Evolutionary conservation across 768 basidiomycete genomes (phyloP).

Genomic region (Clavulina sp.): DNA sequence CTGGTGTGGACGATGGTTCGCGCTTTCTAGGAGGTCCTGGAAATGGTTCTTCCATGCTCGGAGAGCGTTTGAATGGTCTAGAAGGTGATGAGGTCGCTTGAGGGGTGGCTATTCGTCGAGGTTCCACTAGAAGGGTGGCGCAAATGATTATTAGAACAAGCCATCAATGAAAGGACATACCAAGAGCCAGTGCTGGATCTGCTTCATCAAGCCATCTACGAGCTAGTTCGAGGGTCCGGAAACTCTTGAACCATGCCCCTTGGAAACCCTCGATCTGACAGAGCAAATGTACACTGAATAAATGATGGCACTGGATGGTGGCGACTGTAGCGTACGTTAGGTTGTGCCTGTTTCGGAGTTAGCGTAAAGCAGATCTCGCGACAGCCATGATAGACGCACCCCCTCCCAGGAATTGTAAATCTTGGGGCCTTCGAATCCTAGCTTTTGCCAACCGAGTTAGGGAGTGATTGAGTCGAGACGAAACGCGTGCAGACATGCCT

Average conservation of each 20-base stretch:
- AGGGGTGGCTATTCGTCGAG: not conserved
- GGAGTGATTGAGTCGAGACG: no score
- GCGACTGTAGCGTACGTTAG: not conserved
- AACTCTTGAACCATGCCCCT: slow-evolving; percentile 3
- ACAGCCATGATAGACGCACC: not conserved
- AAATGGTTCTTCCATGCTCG: not conserved
- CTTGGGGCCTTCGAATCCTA: slow-evolving; percentile 3
- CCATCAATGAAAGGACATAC: not conserved
- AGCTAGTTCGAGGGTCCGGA: slow-evolving; percentile 2
- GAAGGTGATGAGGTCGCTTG: not conserved
- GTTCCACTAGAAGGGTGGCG: not conserved
- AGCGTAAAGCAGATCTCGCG: not conserved
- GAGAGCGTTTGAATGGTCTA: not conserved
- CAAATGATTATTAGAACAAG: not conserved
- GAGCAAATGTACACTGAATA: no score
- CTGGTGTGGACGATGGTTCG: no score
- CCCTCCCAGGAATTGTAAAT: slow-evolving; percentile 7
- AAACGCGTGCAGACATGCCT: no score
- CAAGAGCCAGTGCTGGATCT: not conserved
- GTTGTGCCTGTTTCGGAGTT: not conserved
- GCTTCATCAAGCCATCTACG: not conserved
- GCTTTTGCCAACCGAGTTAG: no score
- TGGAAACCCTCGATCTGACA: slow-evolving; percentile 4
- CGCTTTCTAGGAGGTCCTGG: not conserved
- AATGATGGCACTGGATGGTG: not conserved